Base-by-base conservation (phyloP, 1,284 basidiomycete species). In the Trichosporon coremiiforme region DNA sequence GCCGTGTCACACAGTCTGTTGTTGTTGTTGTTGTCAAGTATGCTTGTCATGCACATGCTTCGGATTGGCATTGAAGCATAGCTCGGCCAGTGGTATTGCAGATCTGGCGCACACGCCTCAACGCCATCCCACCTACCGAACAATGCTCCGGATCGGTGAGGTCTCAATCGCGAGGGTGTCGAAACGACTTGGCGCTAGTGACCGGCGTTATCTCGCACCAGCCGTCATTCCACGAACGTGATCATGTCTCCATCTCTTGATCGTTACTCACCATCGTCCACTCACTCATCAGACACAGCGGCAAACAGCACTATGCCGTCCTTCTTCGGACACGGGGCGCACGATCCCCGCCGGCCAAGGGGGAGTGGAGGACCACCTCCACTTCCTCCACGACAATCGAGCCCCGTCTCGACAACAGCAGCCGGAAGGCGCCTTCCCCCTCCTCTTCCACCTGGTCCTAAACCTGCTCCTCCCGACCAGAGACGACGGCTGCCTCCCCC, bases 241-340 rank as follows among this genome's bases (percentile, higher is more conserved):
- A 53, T 25, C 20, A 22, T 25, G 22, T 25, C 41, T 13, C 2
- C 47, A 50, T 35, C 50, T 22, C 50, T n/a, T 6, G 9, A 6
- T 17, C 50, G 50, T 53, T 53, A 53, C 50, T 53, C 50, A 53
- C 50, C 50, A 53, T 25, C 50, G n/a, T 20, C 22, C 50, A 53
- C 50, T 53, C 22, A 53, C 50, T 22, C 50, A 17, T 9, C 22
- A n/a, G n/a, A 22, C 17, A 17, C 50, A 22, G 20, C 50, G 20
- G 20, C 47, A 20, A 25, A 25, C 25, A 50, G 47, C 8, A 45
- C 41, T 20, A 53, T 53, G 50, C 6, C 50, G 20, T 12, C 50
- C 15, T 12, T 53, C 9, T 53, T 53, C 50, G 50, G 50, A 10
- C 50, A 50, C 47, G 20, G n/a, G 5, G 47, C 20, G 13, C 47